Percentiles rank a stretch among this genome's conserved stretches.
These are phyloP conservation scores for Gremmenia infestans DNA, from an alignment of 2,329 filamentous ascomycete species.

Conservation along the genomic window DNA sequence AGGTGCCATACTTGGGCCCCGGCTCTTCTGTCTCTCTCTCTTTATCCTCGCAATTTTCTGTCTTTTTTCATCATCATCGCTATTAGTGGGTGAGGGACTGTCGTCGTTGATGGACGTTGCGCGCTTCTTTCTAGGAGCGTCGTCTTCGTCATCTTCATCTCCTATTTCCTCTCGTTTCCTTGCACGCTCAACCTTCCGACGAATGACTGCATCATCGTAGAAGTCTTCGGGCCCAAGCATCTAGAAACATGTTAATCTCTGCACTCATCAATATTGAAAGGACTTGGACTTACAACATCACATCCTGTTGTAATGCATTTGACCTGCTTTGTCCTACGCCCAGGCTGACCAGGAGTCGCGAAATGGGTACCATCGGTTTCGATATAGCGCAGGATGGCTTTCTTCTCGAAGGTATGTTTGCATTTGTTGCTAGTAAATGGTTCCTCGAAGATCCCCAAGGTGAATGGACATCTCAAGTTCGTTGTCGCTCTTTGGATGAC, in stretches of 20 bases:
- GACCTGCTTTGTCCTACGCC: constrained; percentile 29
- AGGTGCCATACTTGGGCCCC: constrained; percentile 11
- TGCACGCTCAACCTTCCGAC: constrained; percentile 53
- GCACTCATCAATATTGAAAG: not conserved
- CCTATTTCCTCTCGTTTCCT: constrained; percentile 41
- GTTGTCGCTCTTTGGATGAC: constrained; percentile 58
- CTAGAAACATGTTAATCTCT: constrained; percentile 30
- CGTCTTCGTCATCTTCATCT: constrained; percentile 36
- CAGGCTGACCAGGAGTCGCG: not conserved
- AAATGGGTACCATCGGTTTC: constrained; percentile 7
- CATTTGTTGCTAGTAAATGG: constrained; percentile 64
- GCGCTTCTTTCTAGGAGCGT: constrained; percentile 19
- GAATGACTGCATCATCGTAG: constrained; percentile 49
- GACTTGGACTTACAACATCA: constrained; percentile 41
- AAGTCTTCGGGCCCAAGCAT: constrained; percentile 49
- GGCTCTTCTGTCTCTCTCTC: constrained; percentile 15
- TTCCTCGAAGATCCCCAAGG: constrained; percentile 57
- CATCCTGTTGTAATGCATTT: constrained; percentile 65
- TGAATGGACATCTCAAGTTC: constrained; percentile 66
- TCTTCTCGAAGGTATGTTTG: constrained; percentile 67
- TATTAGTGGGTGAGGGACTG: constrained; percentile 15
- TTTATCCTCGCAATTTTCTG: constrained; percentile 11
- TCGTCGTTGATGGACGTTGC: constrained; percentile 4
- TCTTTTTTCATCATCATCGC: constrained; percentile 13
- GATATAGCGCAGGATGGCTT: constrained; percentile 50